Conservation (phyloP, 1,284 basidiomycete species). For the Paramarasmius palmivorus region DNA sequence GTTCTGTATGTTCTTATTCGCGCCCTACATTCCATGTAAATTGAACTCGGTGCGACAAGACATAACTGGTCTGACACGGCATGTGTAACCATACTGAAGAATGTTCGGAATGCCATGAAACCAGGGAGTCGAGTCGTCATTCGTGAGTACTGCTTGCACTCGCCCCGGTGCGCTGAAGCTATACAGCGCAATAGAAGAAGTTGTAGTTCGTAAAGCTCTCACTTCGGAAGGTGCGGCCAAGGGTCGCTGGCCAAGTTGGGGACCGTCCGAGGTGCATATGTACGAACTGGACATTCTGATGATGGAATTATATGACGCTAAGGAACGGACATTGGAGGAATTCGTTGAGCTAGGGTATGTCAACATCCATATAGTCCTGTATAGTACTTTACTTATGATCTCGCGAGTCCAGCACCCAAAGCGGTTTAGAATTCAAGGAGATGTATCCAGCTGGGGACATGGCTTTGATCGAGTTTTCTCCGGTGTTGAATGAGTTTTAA, state of each 20-base stretch:
- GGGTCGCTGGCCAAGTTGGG: slow-evolving; percentile 27
- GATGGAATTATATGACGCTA: slow-evolving; percentile 16
- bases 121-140: slow-evolving; percentile 27
- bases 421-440: slow-evolving; percentile 13
- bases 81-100: slow-evolving; percentile 25
- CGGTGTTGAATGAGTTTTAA: too few relatives aligned
- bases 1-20: slow-evolving; percentile 8
- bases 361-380: too few relatives aligned
- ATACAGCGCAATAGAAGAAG: too few relatives aligned
- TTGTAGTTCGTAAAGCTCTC: too few relatives aligned
- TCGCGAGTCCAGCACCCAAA: slow-evolving; percentile 3
- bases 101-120: slow-evolving; percentile 27
- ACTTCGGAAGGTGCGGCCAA: slow-evolving; percentile 18
- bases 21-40: neutral
- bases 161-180: too few relatives aligned
- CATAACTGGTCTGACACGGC: slow-evolving; percentile 30
- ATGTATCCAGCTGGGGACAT: slow-evolving; percentile 14
- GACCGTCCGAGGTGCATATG: slow-evolving; percentile 22
- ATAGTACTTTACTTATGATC: too few relatives aligned
- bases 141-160: slow-evolving; percentile 19
- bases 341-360: slow-evolving; percentile 12
- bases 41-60: neutral
- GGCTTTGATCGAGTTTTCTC: slow-evolving; percentile 14
- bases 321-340: slow-evolving; percentile 7
- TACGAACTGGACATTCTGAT: slow-evolving; percentile 30